Conservation (phyloP, 805 yeast genomes). For the Candida peoriensis region DNA sequence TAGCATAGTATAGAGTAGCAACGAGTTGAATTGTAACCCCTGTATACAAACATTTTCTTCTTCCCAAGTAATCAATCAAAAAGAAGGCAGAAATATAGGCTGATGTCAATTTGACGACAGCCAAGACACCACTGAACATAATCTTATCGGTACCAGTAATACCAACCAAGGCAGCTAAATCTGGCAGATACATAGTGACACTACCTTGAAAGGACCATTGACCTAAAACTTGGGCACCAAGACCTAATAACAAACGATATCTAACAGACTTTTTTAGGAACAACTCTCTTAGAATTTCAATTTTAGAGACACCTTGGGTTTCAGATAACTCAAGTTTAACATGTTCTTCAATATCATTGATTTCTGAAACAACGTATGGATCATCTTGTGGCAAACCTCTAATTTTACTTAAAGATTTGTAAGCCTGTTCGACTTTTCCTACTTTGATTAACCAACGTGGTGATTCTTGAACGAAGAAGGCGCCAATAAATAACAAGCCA, state of each 20-base stretch:
- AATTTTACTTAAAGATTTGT: slow-evolving; percentile 34
- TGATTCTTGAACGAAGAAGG: slow-evolving; percentile 42
- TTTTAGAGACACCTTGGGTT: slow-evolving; percentile 22
- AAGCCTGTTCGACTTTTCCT: slow-evolving; percentile 38
- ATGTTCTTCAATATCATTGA: slow-evolving; percentile 43
- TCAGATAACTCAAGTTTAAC: slow-evolving; percentile 22
- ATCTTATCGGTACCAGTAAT: slow-evolving; percentile 34
- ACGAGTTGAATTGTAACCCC: slow-evolving; percentile 43
- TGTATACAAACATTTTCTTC: slow-evolving; percentile 43
- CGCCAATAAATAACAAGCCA: slow-evolving; percentile 36
- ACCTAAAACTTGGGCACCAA: slow-evolving; percentile 40
- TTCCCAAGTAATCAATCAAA: slow-evolving; percentile 47
- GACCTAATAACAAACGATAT: slow-evolving; percentile 40
- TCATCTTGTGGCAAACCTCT: slow-evolving; percentile 43
- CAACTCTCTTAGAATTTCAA: slow-evolving; percentile 29
- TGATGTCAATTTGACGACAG: slow-evolving; percentile 45
- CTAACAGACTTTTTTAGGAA: slow-evolving; percentile 34
- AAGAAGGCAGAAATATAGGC: slow-evolving; percentile 49
- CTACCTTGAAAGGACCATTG: slow-evolving; percentile 62
- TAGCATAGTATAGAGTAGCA: slow-evolving; percentile 41
- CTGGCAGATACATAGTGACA: slow-evolving; percentile 52
- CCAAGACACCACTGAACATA: slow-evolving; percentile 47
- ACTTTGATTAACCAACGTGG: slow-evolving; percentile 41
- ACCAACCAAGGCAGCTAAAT: slow-evolving; percentile 44
- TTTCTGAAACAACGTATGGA: slow-evolving; percentile 45